These are phyloP conservation scores for Xylaria sp. DNA, from an alignment of 495 filamentous ascomycete genomes.

Conservation along the genomic window DNA sequence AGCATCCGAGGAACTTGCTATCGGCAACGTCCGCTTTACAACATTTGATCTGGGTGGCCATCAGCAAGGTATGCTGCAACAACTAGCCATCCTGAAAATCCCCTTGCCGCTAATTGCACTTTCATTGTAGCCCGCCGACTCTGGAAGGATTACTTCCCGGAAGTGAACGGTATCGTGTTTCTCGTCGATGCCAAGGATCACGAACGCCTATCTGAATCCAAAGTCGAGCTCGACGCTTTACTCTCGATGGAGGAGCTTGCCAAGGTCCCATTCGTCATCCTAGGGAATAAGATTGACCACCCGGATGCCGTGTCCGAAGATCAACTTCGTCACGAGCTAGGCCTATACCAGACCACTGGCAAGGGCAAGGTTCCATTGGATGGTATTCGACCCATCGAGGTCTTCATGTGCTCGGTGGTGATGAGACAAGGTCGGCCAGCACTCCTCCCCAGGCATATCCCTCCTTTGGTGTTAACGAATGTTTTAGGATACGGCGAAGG, in stretches of 20 bases:
- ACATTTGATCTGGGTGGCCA: constrained; percentile 98
- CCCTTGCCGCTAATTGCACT: not conserved
- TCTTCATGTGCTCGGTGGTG: constrained; percentile 98
- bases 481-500: constrained; percentile 70
- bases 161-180: constrained; percentile 97
- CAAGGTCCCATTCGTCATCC: constrained; percentile 93
- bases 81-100: not conserved
- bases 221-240: constrained; percentile 94
- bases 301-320: constrained; percentile 94
- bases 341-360: constrained; percentile 94
- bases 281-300: constrained; percentile 99
- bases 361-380: constrained; percentile 97
- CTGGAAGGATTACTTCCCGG: constrained; percentile 99
- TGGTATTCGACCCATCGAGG: constrained; percentile 93
- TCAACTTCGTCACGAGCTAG: constrained; percentile 86
- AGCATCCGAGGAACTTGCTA: constrained; percentile 95
- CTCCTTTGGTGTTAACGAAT: constrained; percentile 30
- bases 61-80: constrained; percentile 76
- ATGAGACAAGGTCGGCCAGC: constrained; percentile 84
- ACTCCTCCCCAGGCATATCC: not conserved
- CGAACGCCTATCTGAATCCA: constrained; percentile 91
- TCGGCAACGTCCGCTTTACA: constrained; percentile 95
- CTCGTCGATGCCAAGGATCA: constrained; percentile 96
- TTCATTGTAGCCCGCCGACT: constrained; percentile 78
- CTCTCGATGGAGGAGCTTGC: constrained; percentile 90